Evolutionary conservation across 371 early-diverging fungal species (phyloP).

Genomic region (Lichtheimia ornata): DNA sequence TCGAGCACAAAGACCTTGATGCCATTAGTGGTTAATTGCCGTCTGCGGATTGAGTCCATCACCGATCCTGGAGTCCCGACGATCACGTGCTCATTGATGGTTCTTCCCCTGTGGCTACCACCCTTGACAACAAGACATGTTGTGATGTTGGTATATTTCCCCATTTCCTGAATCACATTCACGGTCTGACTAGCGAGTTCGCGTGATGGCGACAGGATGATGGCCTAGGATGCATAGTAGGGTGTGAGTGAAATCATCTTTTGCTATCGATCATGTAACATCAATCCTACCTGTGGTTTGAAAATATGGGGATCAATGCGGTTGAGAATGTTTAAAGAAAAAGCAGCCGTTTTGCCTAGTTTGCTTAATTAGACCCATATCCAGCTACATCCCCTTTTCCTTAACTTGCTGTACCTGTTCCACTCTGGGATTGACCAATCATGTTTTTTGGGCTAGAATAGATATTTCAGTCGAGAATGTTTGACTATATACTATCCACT

Average conservation of each 20-base stretch:
- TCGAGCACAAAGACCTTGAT: conserved; percentile 87
- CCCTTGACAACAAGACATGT: conserved; percentile 81
- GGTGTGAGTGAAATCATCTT: neutral
- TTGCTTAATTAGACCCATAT: neutral
- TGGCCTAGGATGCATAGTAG: conserved; percentile 41
- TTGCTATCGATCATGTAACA: neutral
- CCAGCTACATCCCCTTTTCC: neutral
- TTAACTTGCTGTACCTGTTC: conserved; percentile 24
- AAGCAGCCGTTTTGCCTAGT: conserved; percentile 95
- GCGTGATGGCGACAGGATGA: conserved; percentile 96
- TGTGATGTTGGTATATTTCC: conserved; percentile 79
- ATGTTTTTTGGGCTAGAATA: conserved; percentile 38
- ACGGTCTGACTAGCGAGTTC: conserved; percentile 98
- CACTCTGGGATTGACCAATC: conserved; percentile 56
- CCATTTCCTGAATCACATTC: conserved; percentile 88
- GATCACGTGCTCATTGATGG: conserved; percentile 78
- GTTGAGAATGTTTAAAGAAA: conserved; percentile 86
- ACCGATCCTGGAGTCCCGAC: conserved; percentile 99
- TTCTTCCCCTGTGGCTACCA: conserved; percentile 44
- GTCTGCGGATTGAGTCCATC: conserved; percentile 64
- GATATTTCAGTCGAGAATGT: neutral
- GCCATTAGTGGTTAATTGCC: conserved; percentile 54
- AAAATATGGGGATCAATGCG: conserved; percentile 59
- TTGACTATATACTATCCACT: conserved; percentile 11
- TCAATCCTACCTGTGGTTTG: conserved; percentile 45